These are phyloP conservation scores for Auricularia sp. DNA, from an alignment of 768 basidiomycete genomes.

Conservation along the genomic window DNA sequence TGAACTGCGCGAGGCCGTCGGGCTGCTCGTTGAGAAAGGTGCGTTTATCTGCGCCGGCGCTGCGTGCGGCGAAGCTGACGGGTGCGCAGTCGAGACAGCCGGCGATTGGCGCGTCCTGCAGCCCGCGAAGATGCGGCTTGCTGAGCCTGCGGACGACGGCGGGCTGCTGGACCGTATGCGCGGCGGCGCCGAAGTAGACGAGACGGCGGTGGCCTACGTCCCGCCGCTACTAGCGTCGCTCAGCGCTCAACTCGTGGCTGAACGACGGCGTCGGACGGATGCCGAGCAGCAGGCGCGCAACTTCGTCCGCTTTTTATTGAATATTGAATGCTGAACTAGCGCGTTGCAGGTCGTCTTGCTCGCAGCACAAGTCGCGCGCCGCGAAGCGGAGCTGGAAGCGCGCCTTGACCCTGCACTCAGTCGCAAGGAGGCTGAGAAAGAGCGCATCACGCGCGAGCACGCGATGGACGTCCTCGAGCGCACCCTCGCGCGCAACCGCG, in stretches of 20 bases:
- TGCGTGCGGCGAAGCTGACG: not conserved
- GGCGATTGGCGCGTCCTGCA: not conserved
- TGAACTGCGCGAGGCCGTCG: constrained; percentile 43
- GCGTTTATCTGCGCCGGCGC: constrained; percentile 12
- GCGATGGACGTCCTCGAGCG: constrained; percentile 30
- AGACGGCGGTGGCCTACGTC: not conserved
- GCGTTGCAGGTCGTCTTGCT: constrained; percentile 34
- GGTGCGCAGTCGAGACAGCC: not conserved
- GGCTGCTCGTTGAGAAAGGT: constrained; percentile 50
- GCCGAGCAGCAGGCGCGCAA: constrained; percentile 6
- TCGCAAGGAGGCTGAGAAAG: not conserved
- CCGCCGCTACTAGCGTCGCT: not conserved
- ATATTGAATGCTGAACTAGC: no score
- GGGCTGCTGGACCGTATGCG: not conserved
- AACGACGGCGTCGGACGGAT: not conserved
- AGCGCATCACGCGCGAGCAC: constrained; percentile 19
- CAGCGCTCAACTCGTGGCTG: not conserved
- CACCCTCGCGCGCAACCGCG: constrained; percentile 30
- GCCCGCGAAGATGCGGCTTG: not conserved
- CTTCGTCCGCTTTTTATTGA: constrained; percentile 30
- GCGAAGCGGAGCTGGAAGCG: constrained; percentile 46
- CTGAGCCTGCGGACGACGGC: not conserved
- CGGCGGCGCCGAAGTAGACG: not conserved
- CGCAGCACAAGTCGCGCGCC: constrained; percentile 42
- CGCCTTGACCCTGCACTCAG: constrained; percentile 14